Percentiles rank a stretch among this genome's conserved stretches.
Conservation (phyloP, 1,139 yeast genomes). For the Taphrina betulina region DNA sequence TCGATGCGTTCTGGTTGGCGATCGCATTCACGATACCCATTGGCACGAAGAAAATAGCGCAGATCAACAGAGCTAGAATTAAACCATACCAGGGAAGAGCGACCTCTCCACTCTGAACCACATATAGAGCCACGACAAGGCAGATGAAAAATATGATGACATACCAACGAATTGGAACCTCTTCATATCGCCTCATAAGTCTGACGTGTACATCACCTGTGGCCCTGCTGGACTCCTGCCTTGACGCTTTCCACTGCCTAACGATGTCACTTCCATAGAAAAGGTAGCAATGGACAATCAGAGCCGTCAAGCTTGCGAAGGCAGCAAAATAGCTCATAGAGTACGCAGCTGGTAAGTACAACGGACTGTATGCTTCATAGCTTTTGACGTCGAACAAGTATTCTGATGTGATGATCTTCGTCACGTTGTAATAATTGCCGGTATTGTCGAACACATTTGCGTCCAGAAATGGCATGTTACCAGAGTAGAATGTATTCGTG, state of each 20-base stretch:
- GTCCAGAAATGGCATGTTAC: constrained; percentile 37
- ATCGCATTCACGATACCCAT: constrained; percentile 36
- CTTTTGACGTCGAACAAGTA: constrained; percentile 52
- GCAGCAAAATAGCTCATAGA: constrained; percentile 60
- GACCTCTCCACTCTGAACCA: constrained; percentile 47
- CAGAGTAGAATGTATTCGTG: constrained; percentile 52
- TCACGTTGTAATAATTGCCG: constrained; percentile 49
- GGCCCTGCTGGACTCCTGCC: constrained; percentile 4
- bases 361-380: constrained; percentile 59
- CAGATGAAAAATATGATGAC: constrained; percentile 51
- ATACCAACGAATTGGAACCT: constrained; percentile 71
- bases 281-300: constrained; percentile 55
- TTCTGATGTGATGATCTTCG: constrained; percentile 52
- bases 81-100: constrained; percentile 30
- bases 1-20: constrained; percentile 50
- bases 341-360: constrained; percentile 62
- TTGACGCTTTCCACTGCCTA: constrained; percentile 42
- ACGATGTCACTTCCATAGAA: constrained; percentile 59
- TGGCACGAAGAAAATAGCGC: constrained; percentile 33
- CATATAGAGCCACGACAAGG: constrained; percentile 53
- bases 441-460: constrained; percentile 54
- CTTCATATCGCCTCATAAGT: constrained; percentile 59
- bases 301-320: constrained; percentile 60
- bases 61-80: constrained; percentile 14
- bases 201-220: constrained; percentile 63